These are phyloP conservation scores for Fomitopsis palustris DNA, from an alignment of 1,284 basidiomycete genomes.

Conservation along the genomic window DNA sequence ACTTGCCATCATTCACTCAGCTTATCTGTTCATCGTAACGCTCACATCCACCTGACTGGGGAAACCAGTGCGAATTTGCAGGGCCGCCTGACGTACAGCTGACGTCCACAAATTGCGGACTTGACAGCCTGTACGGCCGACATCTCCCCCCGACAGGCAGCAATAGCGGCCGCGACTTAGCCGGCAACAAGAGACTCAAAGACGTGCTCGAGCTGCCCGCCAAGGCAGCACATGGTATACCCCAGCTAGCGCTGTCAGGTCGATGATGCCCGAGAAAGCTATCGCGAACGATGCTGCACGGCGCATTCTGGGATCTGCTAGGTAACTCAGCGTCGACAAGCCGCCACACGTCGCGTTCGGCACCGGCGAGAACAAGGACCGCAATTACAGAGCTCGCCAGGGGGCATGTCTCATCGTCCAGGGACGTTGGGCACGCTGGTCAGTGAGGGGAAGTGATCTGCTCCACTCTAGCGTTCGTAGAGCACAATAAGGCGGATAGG, in stretches of 20 bases:
- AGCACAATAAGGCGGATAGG: conserved; percentile 5
- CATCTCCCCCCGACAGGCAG: background rate
- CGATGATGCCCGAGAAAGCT: background rate
- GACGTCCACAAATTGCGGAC: conserved; percentile 10
- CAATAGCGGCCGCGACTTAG: background rate
- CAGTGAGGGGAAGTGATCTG: background rate
- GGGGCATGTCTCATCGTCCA: background rate
- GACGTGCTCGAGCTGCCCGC: background rate
- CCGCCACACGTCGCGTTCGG: background rate
- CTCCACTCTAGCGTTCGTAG: conserved; percentile 1
- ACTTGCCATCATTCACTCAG: conserved; percentile 20
- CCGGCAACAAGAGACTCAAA: background rate
- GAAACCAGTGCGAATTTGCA: conserved; percentile 3
- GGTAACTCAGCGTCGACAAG: background rate
- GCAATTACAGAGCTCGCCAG: background rate
- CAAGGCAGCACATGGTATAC: background rate
- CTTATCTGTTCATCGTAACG: conserved; percentile 24
- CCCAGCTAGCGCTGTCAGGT: background rate
- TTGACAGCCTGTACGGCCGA: background rate
- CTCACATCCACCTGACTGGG: conserved; percentile 11
- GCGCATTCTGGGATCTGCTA: background rate
- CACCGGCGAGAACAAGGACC: background rate
- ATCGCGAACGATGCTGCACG: background rate
- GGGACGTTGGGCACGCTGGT: background rate
- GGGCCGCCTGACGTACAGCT: conserved; percentile 21